Conservation (phyloP, 1,139 yeast species). For the Tardiomyces digboiensis region DNA sequence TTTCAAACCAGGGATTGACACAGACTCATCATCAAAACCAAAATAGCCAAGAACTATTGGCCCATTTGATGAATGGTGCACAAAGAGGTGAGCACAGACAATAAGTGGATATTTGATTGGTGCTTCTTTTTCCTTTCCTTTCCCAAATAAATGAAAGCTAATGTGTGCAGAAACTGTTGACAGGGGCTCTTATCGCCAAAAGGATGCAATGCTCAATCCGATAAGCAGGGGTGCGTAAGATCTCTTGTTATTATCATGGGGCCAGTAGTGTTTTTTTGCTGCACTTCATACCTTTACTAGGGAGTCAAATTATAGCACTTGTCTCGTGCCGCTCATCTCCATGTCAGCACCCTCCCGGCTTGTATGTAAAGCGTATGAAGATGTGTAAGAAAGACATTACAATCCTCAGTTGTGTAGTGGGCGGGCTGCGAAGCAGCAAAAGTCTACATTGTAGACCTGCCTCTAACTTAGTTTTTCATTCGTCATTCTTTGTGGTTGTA, state of each 20-base stretch:
- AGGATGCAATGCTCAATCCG: no score
- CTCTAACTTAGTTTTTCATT: no score
- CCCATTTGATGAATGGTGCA: slow-evolving; percentile 28
- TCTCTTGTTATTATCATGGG: neutral
- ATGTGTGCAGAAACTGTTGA: no score
- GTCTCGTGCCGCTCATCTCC: neutral
- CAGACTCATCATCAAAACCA: slow-evolving; percentile 9
- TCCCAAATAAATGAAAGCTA: no score
- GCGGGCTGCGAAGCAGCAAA: no score
- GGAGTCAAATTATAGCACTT: neutral
- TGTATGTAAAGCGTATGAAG: neutral
- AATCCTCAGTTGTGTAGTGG: no score
- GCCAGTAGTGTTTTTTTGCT: neutral
- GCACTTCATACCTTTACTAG: slow-evolving; percentile 1
- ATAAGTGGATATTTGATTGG: no score
- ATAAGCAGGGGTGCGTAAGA: neutral
- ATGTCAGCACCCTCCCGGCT: neutral
- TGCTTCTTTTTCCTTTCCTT: no score
- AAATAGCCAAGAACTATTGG: slow-evolving; percentile 28
- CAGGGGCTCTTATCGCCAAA: no score
- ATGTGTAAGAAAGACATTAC: neutral
- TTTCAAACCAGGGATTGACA: slow-evolving; percentile 9
- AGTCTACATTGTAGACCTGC: no score
- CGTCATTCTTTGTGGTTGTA: no score
- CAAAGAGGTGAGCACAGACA: neutral